Evolutionary conservation across 1,139 yeast species (phyloP), one percentile per base, ranked within the genome.

Genomic region (Geotrichum klebahnii): DNA sequence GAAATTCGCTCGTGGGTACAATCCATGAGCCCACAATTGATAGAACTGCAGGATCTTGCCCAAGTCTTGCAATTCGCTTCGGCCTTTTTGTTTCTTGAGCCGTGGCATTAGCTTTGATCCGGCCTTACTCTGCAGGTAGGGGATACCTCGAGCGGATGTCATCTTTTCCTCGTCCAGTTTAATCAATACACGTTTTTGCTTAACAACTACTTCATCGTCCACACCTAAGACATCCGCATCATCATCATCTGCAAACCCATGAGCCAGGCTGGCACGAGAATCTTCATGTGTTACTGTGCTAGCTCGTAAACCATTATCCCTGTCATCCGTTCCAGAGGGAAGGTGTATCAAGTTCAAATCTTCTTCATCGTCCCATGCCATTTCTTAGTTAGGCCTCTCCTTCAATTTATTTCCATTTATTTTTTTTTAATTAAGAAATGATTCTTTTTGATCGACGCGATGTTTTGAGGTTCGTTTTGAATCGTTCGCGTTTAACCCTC

Each of bases 11-110:
- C 81, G 82, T 8, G 96, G 95, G 59, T 78, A 87, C 47, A 87
- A 63, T 3, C 81, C 78, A 64, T 87, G 95, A 24, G 90, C 89
- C 96, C 96, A 87, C 29, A 87, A 65, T 66, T 86, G 95, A 66
- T 86, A 87, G 59, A 79, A 80, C 54, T 78, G 80, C 24, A 86
- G 67, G 1, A 87, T 70, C 40, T 70, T 67, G 6, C 70, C 63
- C 48, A 79, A 61, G 56, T 79, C 80, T 17, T 72, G 71, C 51
- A 70, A 58, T 17, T 44, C 52, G 16, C 67, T 64, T 3, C 74
- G n/a, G n/a, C 74, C 20, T 39, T 61, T 63, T n/a, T 73, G 74
- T 44, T 67, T 68, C 52, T 70, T 61, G 39, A 56, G 53, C 22
- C 46, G 41, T 16, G 48, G 48, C 10, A 70, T 48, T 22, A 57